Conservation (phyloP, 352 stramenopile species). For the Globisporangium iwayamae region DNA sequence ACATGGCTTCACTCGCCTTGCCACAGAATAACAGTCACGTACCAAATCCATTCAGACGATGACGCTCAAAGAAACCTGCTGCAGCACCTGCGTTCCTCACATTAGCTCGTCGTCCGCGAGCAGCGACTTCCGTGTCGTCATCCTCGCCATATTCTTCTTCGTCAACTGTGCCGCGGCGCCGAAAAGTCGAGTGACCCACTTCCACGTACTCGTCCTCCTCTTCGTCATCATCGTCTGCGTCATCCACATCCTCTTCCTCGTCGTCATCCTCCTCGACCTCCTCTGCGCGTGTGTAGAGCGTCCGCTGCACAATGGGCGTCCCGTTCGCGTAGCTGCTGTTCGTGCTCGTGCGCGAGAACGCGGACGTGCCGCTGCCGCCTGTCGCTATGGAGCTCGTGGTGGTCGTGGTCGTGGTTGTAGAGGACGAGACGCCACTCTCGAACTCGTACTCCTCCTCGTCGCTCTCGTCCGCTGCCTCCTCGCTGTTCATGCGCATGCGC, state of each 20-base stretch:
- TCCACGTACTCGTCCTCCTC: conserved; percentile 26
- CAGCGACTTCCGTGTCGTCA: not conserved
- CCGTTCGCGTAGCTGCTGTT: conserved; percentile 21
- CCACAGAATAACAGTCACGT: not conserved
- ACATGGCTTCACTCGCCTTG: not conserved
- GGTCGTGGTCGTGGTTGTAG: not conserved
- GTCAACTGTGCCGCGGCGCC: not conserved
- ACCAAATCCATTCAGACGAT: conserved; percentile 7
- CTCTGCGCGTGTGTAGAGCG: conserved; percentile 42
- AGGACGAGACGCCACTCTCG: not conserved
- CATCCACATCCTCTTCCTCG: conserved; percentile 30
- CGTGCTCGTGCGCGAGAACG: not conserved
- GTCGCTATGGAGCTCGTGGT: not conserved
- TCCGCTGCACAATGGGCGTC: conserved; percentile 60
- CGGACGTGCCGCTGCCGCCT: not conserved
- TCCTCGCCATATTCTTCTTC: not conserved
- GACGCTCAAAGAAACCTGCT: conserved; percentile 9
- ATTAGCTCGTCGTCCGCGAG: not conserved
- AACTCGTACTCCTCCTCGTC: conserved; percentile 17
- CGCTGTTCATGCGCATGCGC: conserved; percentile 6
- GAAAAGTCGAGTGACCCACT: conserved; percentile 18
- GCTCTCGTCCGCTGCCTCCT: not conserved
- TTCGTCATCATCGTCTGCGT: conserved; percentile 30
- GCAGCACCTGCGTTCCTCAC: conserved; percentile 1
- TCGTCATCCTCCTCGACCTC: conserved; percentile 31